phyloP scores from a whole-genome alignment of 257 asterid genomes.

The Ligustrum vulgare region DNA sequence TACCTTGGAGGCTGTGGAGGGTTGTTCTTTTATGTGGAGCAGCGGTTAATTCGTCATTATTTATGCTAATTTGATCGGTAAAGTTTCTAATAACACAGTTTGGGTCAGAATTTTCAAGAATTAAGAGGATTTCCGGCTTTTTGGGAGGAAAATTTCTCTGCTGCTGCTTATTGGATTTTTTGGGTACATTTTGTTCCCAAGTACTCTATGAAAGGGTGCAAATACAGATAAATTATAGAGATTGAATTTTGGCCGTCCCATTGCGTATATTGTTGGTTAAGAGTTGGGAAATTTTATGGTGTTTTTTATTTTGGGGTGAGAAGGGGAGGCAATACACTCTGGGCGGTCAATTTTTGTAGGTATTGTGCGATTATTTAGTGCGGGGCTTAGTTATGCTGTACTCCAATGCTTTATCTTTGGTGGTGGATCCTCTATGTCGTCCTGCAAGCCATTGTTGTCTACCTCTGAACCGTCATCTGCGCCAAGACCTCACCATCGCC shows the following conservation, averaged over 20 bases:
- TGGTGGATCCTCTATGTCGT: slow-evolving; percentile 64
- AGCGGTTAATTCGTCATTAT: slow-evolving; percentile 24
- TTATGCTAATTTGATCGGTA: slow-evolving; percentile 23
- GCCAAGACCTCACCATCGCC: slow-evolving; percentile 33
- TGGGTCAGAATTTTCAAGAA: slow-evolving; percentile 25
- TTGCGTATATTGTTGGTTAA: slow-evolving; percentile 22
- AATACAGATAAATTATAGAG: slow-evolving; percentile 4
- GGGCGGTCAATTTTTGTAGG: slow-evolving; percentile 27
- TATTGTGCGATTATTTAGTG: slow-evolving; percentile 24
- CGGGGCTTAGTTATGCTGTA: slow-evolving; percentile 34
- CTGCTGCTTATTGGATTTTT: slow-evolving; percentile 25
- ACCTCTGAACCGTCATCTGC: slow-evolving; percentile 44
- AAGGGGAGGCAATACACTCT: slow-evolving; percentile 12
- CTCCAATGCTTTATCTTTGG: slow-evolving; percentile 43
- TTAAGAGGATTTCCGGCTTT: slow-evolving; percentile 10
- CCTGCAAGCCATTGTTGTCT: slow-evolving; percentile 72
- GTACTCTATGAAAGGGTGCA: background rate
- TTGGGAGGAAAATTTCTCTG: slow-evolving; percentile 17
- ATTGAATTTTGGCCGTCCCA: slow-evolving; percentile 30
- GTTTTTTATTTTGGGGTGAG: slow-evolving; percentile 11
- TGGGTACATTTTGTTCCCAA: background rate
- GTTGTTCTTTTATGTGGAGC: slow-evolving; percentile 28
- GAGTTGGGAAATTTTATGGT: slow-evolving; percentile 18
- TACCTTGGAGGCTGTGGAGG: slow-evolving; percentile 31
- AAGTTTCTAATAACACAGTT: slow-evolving; percentile 15